Conservation (phyloP, 1,284 basidiomycete genomes). For the Leccinum fuscescens region DNA sequence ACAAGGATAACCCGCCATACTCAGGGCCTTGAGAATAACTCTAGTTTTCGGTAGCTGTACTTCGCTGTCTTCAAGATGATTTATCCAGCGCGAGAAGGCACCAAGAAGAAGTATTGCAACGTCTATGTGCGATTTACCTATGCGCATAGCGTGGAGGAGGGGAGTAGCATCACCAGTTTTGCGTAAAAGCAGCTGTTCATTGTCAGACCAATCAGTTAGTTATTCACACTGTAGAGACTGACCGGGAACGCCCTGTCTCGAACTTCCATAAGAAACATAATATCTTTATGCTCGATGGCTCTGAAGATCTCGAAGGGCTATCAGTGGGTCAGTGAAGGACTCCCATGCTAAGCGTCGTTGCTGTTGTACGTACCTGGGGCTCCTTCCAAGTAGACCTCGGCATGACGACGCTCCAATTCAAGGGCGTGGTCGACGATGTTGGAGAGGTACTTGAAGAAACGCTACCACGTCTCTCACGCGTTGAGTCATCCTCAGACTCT, state of each 20-base stretch:
- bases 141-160: constrained; percentile 77
- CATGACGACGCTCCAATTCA: constrained; percentile 21
- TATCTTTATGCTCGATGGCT: constrained; percentile 71
- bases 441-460: constrained; percentile 30
- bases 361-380: constrained; percentile 49
- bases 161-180: constrained; percentile 75
- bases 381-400: constrained; percentile 47
- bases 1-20: constrained; percentile 40
- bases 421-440: constrained; percentile 31
- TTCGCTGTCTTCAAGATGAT: constrained; percentile 72
- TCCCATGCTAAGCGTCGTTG: not conserved
- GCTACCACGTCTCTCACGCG: constrained; percentile 28
- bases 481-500: constrained; percentile 16
- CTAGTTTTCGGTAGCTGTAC: constrained; percentile 62
- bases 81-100: constrained; percentile 79
- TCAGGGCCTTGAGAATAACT: constrained; percentile 66
- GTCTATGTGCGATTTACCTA: constrained; percentile 70
- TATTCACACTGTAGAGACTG: constrained; percentile 12
- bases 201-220: constrained; percentile 3
- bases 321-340: not conserved
- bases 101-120: constrained; percentile 75
- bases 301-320: constrained; percentile 74
- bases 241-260: constrained; percentile 77
- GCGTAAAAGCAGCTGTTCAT: constrained; percentile 60
- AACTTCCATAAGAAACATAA: constrained; percentile 76